Percentiles rank a stretch among this genome's conserved stretches.
These are phyloP conservation scores for Trichosporon asahii DNA, from an alignment of 1,284 basidiomycete genomes.

Conservation along the genomic window DNA sequence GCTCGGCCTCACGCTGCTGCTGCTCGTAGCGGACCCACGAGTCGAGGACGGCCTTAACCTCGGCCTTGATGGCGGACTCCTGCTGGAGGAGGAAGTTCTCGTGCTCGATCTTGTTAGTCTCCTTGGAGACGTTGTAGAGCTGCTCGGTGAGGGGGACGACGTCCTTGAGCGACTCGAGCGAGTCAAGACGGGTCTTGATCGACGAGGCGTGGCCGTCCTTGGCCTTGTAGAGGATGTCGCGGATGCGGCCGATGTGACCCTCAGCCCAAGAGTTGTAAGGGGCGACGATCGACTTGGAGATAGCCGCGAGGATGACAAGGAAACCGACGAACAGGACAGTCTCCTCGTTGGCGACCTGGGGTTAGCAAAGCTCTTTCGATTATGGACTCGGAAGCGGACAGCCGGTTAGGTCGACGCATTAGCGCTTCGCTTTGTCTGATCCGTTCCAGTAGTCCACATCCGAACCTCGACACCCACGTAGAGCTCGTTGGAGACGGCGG, in stretches of 20 bases:
- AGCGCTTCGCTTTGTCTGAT: not conserved
- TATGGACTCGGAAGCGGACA: too few species aligned
- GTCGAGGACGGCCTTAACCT: conserved; percentile 93
- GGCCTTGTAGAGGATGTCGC: conserved; percentile 73
- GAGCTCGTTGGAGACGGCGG: conserved; percentile 94
- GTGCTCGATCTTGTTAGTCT: conserved; percentile 87
- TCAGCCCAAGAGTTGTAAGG: conserved; percentile 94
- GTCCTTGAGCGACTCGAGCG: conserved; percentile 89
- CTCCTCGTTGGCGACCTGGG: conserved; percentile 82
- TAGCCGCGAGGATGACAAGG: conserved; percentile 78
- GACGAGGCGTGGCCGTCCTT: conserved; percentile 88
- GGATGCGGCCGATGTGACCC: conserved; percentile 77
- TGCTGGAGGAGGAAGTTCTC: conserved; percentile 88
- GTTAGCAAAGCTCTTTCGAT: not conserved
- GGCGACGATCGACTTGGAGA: conserved; percentile 73
- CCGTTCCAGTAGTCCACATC: not conserved
- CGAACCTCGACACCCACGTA: conserved; percentile 58
- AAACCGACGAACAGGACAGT: conserved; percentile 78
- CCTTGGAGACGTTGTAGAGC: conserved; percentile 92
- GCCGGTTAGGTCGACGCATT: not conserved
- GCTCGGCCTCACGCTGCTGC: conserved; percentile 92
- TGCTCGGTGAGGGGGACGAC: conserved; percentile 84
- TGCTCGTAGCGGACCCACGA: conserved; percentile 98
- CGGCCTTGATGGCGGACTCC: conserved; percentile 77
- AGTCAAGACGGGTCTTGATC: conserved; percentile 86